phyloP scores from a whole-genome alignment of 345 rosid species.

The Reutealis trisperma region DNA sequence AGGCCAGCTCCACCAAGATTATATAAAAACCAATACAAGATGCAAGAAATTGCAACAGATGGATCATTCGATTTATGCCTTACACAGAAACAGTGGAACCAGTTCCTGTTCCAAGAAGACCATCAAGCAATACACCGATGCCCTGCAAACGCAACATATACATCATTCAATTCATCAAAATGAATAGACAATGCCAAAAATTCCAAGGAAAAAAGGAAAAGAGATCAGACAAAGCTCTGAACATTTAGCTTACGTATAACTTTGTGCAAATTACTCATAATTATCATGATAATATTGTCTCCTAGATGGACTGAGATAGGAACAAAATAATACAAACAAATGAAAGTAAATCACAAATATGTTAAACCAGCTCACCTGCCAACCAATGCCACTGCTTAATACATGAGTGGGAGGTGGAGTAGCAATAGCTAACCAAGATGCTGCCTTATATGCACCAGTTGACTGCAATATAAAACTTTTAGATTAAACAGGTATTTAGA shows the following conservation, averaged over 20 bases:
- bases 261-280: neutral
- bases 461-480: conserved; percentile 24
- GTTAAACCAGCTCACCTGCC: conserved; percentile 50
- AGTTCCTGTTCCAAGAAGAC: conserved; percentile 35
- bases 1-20: neutral
- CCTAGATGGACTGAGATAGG: neutral
- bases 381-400: conserved; percentile 40
- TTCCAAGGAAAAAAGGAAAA: neutral
- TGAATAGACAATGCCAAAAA: neutral
- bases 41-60: conserved; percentile 1
- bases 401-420: conserved; percentile 41
- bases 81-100: conserved; percentile 42
- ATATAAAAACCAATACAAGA: neutral
- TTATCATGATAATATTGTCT: neutral
- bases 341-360: conserved; percentile 3
- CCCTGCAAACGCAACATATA: conserved; percentile 29
- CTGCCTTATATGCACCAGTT: conserved; percentile 37
- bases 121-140: conserved; percentile 34
- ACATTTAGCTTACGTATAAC: neutral
- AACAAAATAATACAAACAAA: neutral
- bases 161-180: neutral
- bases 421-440: conserved; percentile 39
- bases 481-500: conserved; percentile 5
- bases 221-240: neutral
- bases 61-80: neutral